Evolutionary conservation across 768 basidiomycete species (phyloP).

Genomic region (Hericium coralloides): DNA sequence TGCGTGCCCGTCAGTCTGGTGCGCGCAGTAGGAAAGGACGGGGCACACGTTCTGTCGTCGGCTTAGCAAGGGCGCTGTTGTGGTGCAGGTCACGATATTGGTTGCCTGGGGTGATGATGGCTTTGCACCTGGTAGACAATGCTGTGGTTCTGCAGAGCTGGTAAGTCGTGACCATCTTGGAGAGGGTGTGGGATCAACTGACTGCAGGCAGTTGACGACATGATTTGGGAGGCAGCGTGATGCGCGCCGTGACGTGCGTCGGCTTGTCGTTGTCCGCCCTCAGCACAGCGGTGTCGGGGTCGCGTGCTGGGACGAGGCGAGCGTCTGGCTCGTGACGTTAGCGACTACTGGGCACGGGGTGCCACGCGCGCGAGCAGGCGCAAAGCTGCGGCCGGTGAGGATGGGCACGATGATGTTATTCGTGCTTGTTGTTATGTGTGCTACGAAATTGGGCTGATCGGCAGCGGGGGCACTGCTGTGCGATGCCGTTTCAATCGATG

Average conservation of each 20-base stretch:
- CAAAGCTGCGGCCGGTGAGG: not conserved
- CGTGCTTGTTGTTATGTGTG: not conserved
- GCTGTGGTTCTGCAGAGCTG: not conserved
- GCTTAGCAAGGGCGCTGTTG: slow-evolving; percentile 15
- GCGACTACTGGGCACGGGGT: not conserved
- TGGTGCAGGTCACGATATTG: slow-evolving; percentile 10
- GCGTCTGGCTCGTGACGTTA: slow-evolving; percentile 10
- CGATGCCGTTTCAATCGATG: not conserved
- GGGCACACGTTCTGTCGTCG: not conserved
- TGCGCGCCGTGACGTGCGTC: slow-evolving; percentile 57
- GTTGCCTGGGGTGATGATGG: not conserved
- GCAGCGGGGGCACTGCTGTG: not conserved
- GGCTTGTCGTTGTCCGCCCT: slow-evolving; percentile 41
- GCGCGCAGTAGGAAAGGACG: not conserved
- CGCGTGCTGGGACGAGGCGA: slow-evolving; percentile 13
- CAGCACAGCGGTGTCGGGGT: slow-evolving; percentile 49
- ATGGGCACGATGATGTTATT: slow-evolving; percentile 1
- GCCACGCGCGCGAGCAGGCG: not conserved
- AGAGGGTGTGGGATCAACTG: slow-evolving; percentile 17
- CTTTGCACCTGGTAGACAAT: not conserved
- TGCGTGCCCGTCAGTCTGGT: not conserved
- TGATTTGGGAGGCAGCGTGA: slow-evolving; percentile 50
- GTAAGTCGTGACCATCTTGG: not conserved
- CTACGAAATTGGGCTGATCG: not conserved
- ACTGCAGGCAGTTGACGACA: slow-evolving; percentile 68